Evolutionary conservation across 2,329 filamentous ascomycete genomes (phyloP), one percentile per base, ranked within the genome.

Genomic region (Scedosporium apiospermum): DNA sequence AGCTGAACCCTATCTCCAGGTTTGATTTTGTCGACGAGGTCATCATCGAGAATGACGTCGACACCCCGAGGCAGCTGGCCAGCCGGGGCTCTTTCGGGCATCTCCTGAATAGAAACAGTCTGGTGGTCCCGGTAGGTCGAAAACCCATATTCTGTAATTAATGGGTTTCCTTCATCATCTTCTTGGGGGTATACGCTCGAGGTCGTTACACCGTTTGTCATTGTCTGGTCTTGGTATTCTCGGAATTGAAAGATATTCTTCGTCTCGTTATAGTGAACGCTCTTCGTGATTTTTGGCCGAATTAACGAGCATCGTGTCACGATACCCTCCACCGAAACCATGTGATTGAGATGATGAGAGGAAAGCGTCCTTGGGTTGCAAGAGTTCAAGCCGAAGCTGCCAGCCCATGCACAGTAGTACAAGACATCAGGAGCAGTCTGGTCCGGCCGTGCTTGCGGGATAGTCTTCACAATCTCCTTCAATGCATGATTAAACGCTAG

Each of bases 31-130:
- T 99, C 95, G 16, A 98, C 95, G 61, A 99, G 81, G 72, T 99
- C 95, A 73, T 99, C 95, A 72, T 99, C 95, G 67, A 99, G 80
- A 68, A 99, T 93, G 14, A 98, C 93, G 75, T 99, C 95, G 18
- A 99, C 95, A 63, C 93, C 92, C 62, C 95, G 88, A 64, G 95
- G 95, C 66, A 99, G 83, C 79, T 98, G 95, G 61, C 95, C 95
- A 64, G 95, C 93, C 62, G 95, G 95, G 2, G 95, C 95, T 68
- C 93, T 83, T 75, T 99, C 95, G 0, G 95, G 95, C 95, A 99
- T 99, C 78, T 99, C 95, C 76, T 99, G 95, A 67, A 99, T 97
- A 0, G 93, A 97, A 64, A 99, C 91, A 16, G 91, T 96, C 75
- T 99, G 95, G 72, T 99, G 95, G 73, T 99, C 95, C 71, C 93